phyloP scores from a whole-genome alignment of 768 basidiomycete genomes.

The Panus rudis region DNA sequence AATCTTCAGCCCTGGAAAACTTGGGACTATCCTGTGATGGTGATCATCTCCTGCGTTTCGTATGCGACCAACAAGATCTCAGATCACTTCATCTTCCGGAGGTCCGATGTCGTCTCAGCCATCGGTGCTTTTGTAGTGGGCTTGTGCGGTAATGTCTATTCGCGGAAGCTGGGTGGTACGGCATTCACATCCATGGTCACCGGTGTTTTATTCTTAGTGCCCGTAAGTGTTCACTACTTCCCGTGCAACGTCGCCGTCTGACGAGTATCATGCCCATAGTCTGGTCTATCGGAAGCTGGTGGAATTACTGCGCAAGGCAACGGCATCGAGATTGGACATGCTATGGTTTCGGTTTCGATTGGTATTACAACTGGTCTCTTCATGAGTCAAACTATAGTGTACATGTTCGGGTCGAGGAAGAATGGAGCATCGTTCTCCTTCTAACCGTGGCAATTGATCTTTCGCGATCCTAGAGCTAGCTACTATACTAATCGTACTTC shows the following conservation, averaged over 20 bases:
- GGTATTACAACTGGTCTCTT: slow-evolving; percentile 88
- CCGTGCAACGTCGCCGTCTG: background rate
- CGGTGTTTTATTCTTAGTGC: slow-evolving; percentile 81
- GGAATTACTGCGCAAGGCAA: slow-evolving; percentile 77
- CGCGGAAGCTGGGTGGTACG: slow-evolving; percentile 75
- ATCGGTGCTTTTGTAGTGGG: slow-evolving; percentile 83
- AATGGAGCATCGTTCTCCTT: slow-evolving; percentile 83
- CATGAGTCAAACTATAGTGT: slow-evolving; percentile 82
- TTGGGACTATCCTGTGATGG: slow-evolving; percentile 74
- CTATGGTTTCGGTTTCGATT: slow-evolving; percentile 87
- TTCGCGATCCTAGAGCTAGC: background rate
- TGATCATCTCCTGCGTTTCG: slow-evolving; percentile 72
- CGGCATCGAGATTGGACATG: slow-evolving; percentile 78
- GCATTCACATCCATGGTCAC: slow-evolving; percentile 91
- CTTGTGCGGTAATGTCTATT: slow-evolving; percentile 73
- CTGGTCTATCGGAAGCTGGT: slow-evolving; percentile 80
- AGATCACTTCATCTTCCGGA: slow-evolving; percentile 79
- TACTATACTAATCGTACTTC: too few species aligned
- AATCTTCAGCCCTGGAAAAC: slow-evolving; percentile 74
- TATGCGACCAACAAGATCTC: slow-evolving; percentile 78
- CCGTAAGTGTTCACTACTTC: slow-evolving; percentile 42
- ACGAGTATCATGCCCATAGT: slow-evolving; percentile 32
- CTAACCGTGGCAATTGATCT: slow-evolving; percentile 25
- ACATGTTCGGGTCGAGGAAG: slow-evolving; percentile 80
- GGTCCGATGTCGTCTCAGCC: slow-evolving; percentile 77